A percentile compares a stretch with the other conserved stretches of the same genome.
Conservation (phyloP, 192 early-diverging fungal species). For the Backusella parvicylindrica region DNA sequence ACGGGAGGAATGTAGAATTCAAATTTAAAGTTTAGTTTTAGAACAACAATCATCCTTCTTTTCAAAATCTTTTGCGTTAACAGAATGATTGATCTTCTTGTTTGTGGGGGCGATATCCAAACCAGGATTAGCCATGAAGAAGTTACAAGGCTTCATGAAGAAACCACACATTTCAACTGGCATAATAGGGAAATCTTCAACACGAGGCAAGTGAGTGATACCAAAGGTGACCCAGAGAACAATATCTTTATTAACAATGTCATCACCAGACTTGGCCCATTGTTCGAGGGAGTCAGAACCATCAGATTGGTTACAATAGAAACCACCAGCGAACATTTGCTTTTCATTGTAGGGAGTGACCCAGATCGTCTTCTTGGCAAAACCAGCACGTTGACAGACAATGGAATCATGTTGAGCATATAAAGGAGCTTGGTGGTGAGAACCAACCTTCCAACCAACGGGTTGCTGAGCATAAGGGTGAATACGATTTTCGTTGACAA, state of each 20-base stretch:
- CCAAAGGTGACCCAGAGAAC: slow-evolving; percentile 41
- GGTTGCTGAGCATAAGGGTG: slow-evolving; percentile 31
- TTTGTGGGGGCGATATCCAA: slow-evolving; percentile 33
- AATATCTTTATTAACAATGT: slow-evolving; percentile 26
- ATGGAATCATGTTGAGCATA: slow-evolving; percentile 33
- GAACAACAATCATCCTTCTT: slow-evolving; percentile 13
- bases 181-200: slow-evolving; percentile 40
- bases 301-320: slow-evolving; percentile 37
- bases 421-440: slow-evolving; percentile 23
- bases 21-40: slow-evolving; percentile 18
- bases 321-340: slow-evolving; percentile 38
- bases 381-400: slow-evolving; percentile 35
- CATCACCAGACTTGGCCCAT: slow-evolving; percentile 25
- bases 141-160: slow-evolving; percentile 35
- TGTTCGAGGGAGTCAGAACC: slow-evolving; percentile 21
- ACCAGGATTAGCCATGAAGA: slow-evolving; percentile 35
- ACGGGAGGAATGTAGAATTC: too few relatives aligned
- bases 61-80: slow-evolving; percentile 15
- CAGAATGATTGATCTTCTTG: slow-evolving; percentile 29
- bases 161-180: slow-evolving; percentile 37
- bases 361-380: slow-evolving; percentile 37
- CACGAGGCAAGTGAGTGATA: slow-evolving; percentile 36
- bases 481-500: slow-evolving; percentile 28
- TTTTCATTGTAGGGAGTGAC: slow-evolving; percentile 38
- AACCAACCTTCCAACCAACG: slow-evolving; percentile 32